Percentiles rank a stretch among this genome's conserved stretches.
These are phyloP conservation scores for Sarcodon aspratus DNA, from an alignment of 768 basidiomycete genomes.

Conservation along the genomic window DNA sequence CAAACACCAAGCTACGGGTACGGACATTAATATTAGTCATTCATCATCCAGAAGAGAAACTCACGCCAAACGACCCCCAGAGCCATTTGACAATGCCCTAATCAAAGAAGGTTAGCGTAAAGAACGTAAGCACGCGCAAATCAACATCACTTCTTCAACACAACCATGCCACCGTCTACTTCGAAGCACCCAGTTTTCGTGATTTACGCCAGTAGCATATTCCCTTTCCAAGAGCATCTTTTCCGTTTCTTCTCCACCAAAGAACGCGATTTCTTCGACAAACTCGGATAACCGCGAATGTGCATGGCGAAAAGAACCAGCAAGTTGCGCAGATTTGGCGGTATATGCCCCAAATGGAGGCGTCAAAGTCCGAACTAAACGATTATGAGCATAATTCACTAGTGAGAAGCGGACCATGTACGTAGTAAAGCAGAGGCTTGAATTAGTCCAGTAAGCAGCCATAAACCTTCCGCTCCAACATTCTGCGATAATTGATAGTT, in stretches of 20 bases:
- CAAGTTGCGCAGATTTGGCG: constrained; percentile 76
- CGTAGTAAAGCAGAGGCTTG: constrained; percentile 75
- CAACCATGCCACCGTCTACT: constrained; percentile 86
- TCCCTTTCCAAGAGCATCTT: constrained; percentile 85
- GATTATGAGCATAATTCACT: not conserved
- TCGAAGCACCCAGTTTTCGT: constrained; percentile 70
- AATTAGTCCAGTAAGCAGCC: constrained; percentile 74
- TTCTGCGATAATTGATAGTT: constrained; percentile 92
- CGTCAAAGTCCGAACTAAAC: constrained; percentile 71
- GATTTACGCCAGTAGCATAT: constrained; percentile 75
- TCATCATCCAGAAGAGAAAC: constrained; percentile 14
- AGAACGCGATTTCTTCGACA: constrained; percentile 81
- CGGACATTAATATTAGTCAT: not conserved
- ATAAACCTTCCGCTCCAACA: constrained; percentile 86
- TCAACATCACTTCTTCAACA: constrained; percentile 49
- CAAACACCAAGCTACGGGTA: constrained; percentile 61
- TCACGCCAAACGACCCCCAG: constrained; percentile 90
- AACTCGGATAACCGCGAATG: constrained; percentile 89
- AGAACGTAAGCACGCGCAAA: not conserved
- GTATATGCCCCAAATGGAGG: constrained; percentile 91
- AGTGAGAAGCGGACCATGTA: constrained; percentile 27
- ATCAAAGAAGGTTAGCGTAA: not conserved
- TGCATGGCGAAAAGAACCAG: constrained; percentile 82
- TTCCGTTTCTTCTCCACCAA: constrained; percentile 82
- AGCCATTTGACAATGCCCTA: constrained; percentile 89